Conservation (phyloP, 2,329 filamentous ascomycete genomes). For the Ophiostoma fasciatum region DNA sequence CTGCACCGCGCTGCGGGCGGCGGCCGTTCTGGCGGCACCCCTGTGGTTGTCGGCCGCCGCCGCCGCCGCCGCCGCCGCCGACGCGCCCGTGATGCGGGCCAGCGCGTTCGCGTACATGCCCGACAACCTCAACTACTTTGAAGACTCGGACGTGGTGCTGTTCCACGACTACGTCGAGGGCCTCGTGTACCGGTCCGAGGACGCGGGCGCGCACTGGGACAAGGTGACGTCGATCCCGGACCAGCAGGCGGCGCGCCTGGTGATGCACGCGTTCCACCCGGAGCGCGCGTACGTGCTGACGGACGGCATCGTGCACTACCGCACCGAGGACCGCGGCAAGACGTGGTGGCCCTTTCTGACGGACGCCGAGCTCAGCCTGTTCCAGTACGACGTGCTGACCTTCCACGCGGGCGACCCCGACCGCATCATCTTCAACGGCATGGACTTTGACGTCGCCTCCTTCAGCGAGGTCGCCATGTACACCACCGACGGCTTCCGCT, state of each 20-base stretch:
- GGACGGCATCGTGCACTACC: constrained; percentile 55
- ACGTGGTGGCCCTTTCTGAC: constrained; percentile 65
- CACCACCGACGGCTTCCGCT: constrained; percentile 74
- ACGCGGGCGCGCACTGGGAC: constrained; percentile 70
- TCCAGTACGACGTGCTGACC: constrained; percentile 37
- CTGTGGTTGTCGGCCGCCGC: constrained; percentile 11
- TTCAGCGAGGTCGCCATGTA: constrained; percentile 55
- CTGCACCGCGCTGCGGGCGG: constrained; percentile 29
- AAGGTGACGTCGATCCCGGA: constrained; percentile 48
- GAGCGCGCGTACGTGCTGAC: constrained; percentile 72
- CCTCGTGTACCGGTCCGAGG: constrained; percentile 60
- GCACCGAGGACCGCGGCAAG: constrained; percentile 69
- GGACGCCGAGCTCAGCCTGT: constrained; percentile 38
- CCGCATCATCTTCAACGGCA: constrained; percentile 72
- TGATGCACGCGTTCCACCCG: constrained; percentile 65
- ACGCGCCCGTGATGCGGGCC: constrained; percentile 49
- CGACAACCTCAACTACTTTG: constrained; percentile 69
- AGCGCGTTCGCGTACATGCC: constrained; percentile 54
- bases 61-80: constrained; percentile 32
- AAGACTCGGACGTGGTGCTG: constrained; percentile 70
- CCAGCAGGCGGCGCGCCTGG: constrained; percentile 45
- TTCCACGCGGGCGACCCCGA: constrained; percentile 78
- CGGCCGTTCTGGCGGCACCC: constrained; percentile 36
- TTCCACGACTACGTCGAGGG: constrained; percentile 51
- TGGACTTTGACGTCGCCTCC: constrained; percentile 48